Conservation (phyloP, 2,329 filamentous ascomycete species). For the Sporothrix variecibatus region DNA sequence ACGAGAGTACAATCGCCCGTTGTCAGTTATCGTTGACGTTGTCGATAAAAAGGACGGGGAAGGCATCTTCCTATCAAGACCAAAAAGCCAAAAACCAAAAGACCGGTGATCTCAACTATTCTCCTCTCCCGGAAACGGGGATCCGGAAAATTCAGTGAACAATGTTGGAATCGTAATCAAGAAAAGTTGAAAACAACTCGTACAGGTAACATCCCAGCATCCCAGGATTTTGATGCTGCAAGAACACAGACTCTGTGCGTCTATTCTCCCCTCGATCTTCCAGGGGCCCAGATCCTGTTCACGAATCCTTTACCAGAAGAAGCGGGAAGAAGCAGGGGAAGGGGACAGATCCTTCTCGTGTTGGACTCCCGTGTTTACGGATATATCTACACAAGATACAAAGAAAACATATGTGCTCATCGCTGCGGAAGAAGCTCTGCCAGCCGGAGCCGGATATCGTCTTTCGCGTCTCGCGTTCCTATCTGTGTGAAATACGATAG, state of each 20-base stretch:
- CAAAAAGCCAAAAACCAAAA: background rate
- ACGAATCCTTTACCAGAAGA: background rate
- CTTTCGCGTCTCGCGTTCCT: background rate
- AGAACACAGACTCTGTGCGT: background rate
- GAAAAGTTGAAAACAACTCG: background rate
- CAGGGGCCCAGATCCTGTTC: background rate
- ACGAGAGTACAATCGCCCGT: background rate
- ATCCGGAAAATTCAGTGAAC: background rate
- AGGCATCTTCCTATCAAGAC: background rate
- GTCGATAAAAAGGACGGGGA: background rate
- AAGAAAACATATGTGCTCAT: background rate
- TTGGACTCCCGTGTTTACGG: background rate
- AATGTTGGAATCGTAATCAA: background rate
- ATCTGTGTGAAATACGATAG: background rate
- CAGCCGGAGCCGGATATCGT: background rate
- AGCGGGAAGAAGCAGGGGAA: background rate
- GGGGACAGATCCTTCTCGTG: background rate
- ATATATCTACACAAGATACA: background rate
- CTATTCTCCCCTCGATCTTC: background rate
- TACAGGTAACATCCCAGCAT: background rate
- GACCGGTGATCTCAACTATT: background rate
- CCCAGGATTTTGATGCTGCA: no score
- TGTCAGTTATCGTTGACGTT: background rate
- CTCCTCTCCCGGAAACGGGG: background rate
- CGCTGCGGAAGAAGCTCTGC: background rate